These are phyloP conservation scores for Colletotrichum agaves DNA, from an alignment of 2,329 filamentous ascomycete species.

Conservation along the genomic window DNA sequence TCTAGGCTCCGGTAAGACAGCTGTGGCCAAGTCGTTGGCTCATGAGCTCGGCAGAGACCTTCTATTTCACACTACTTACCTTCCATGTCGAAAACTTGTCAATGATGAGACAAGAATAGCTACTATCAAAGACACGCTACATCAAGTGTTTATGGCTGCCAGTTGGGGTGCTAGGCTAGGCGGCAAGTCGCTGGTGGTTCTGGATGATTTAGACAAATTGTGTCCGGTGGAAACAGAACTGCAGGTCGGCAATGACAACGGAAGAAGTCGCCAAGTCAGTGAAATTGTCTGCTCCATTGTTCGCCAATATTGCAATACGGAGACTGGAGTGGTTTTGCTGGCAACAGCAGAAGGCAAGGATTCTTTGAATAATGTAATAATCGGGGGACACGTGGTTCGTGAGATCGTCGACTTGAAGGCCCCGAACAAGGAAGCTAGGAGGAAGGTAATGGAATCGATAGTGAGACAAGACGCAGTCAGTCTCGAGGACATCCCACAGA, in stretches of 20 bases:
- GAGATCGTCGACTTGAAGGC: constrained; percentile 92
- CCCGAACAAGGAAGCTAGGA: constrained; percentile 89
- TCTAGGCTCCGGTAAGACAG: constrained; percentile 90
- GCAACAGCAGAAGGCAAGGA: constrained; percentile 95
- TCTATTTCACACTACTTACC: constrained; percentile 86
- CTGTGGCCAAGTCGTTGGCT: constrained; percentile 79
- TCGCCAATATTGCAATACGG: constrained; percentile 82
- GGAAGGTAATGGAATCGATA: constrained; percentile 85
- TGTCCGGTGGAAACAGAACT: constrained; percentile 95
- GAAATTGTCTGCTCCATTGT: constrained; percentile 87
- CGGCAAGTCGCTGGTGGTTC: constrained; percentile 83
- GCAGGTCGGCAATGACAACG: constrained; percentile 93
- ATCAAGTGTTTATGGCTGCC: constrained; percentile 85
- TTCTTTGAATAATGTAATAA: constrained; percentile 86
- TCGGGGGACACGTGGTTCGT: constrained; percentile 90
- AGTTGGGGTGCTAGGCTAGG: constrained; percentile 91
- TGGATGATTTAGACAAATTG: constrained; percentile 93
- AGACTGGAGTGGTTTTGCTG: constrained; percentile 85
- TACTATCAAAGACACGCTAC: constrained; percentile 89
- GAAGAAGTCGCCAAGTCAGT: constrained; percentile 89
- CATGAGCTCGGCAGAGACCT: constrained; percentile 76
- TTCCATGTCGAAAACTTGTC: constrained; percentile 86
- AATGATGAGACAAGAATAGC: constrained; percentile 92
- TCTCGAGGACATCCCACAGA: constrained; percentile 48
- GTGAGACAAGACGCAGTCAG: constrained; percentile 65